phyloP scores from a whole-genome alignment of 805 yeast species.

The Candida germanica region DNA sequence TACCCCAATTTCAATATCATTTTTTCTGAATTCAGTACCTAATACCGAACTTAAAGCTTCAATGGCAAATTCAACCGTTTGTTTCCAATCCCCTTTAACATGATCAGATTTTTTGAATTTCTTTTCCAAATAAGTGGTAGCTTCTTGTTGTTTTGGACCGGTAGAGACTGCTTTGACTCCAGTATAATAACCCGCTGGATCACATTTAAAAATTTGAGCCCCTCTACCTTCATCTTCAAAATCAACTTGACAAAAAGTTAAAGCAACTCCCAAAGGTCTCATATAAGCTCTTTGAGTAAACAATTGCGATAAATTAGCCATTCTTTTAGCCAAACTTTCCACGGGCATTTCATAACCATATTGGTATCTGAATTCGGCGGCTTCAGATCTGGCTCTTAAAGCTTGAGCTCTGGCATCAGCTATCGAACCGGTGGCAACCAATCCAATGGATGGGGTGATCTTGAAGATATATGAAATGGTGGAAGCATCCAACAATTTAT shows the following conservation, averaged over 20 bases:
- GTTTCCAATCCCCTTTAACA: constrained; percentile 81
- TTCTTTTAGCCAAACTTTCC: constrained; percentile 85
- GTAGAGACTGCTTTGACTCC: constrained; percentile 91
- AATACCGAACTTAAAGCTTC: constrained; percentile 80
- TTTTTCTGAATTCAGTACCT: constrained; percentile 90
- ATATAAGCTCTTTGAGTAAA: constrained; percentile 97
- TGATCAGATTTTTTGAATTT: constrained; percentile 68
- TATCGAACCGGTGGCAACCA: constrained; percentile 91
- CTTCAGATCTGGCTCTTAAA: constrained; percentile 87
- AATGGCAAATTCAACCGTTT: constrained; percentile 86
- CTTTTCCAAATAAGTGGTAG: constrained; percentile 85
- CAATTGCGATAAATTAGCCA: constrained; percentile 93
- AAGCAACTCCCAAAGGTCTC: constrained; percentile 96
- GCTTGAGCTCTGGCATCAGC: constrained; percentile 95
- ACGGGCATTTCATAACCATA: constrained; percentile 97
- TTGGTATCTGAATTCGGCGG: constrained; percentile 90
- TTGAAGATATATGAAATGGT: constrained; percentile 85
- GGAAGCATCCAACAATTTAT: constrained; percentile 81
- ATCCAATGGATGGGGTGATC: constrained; percentile 78
- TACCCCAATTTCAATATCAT: constrained; percentile 90
- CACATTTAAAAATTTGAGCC: constrained; percentile 86
- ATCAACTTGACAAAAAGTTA: constrained; percentile 75
- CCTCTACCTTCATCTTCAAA: constrained; percentile 79
- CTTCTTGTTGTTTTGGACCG: constrained; percentile 97
- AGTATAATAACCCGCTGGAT: constrained; percentile 95